A percentile compares a stretch with the other conserved stretches of the same genome.
Evolutionary conservation across 768 basidiomycete genomes (phyloP).

Genomic region (Dentipellis sp.): DNA sequence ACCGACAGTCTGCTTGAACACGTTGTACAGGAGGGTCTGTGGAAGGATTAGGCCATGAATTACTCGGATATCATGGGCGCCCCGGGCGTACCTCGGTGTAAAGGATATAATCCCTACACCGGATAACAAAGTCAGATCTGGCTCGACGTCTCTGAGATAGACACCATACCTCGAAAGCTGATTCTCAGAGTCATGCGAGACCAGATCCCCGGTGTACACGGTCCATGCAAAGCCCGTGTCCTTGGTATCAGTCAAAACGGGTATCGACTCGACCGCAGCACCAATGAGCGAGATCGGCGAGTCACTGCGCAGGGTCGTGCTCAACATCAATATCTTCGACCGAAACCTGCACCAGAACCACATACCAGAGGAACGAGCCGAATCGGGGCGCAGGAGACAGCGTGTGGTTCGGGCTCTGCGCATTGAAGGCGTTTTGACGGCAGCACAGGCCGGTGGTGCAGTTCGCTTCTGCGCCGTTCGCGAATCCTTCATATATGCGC

Average conservation of each 20-base stretch:
- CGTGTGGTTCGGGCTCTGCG: constrained; percentile 37
- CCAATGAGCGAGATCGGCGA: constrained; percentile 51
- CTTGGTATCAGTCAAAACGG: constrained; percentile 51
- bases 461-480: constrained; percentile 63
- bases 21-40: constrained; percentile 55
- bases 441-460: constrained; percentile 64
- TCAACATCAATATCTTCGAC: neutral
- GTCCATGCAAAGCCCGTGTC: constrained; percentile 54
- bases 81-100: constrained; percentile 48
- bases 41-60: neutral
- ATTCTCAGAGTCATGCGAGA: constrained; percentile 61
- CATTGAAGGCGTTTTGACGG: constrained; percentile 42
- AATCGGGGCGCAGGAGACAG: constrained; percentile 58
- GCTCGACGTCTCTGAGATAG: neutral
- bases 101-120: constrained; percentile 41
- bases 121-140: neutral
- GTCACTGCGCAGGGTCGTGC: constrained; percentile 29
- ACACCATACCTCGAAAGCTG: constrained; percentile 48
- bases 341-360: neutral
- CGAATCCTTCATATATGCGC: constrained; percentile 37
- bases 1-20: constrained; percentile 53
- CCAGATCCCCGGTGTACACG: constrained; percentile 66
- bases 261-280: constrained; percentile 58
- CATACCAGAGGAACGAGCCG: constrained; percentile 53
- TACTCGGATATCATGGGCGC: neutral